Conservation (phyloP, 164 flowering plant genomes). For the Cinnamomum chago region DNA sequence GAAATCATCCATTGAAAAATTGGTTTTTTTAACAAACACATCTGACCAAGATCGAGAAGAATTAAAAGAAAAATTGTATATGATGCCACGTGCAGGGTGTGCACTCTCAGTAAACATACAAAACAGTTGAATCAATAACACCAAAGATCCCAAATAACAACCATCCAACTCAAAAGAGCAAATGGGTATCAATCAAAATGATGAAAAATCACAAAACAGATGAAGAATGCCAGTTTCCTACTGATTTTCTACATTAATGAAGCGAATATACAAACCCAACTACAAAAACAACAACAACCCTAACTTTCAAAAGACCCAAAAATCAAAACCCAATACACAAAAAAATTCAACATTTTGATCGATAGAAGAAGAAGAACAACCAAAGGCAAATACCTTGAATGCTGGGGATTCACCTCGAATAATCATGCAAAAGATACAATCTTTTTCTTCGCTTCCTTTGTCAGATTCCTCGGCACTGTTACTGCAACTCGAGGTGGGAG, state of each 20-base stretch:
- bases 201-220: background rate
- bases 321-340: background rate
- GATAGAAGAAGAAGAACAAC: background rate
- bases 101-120: no score
- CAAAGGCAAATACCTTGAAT: constrained; percentile 44
- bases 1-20: no score
- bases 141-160: background rate
- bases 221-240: background rate
- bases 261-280: background rate
- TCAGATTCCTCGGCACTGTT: background rate
- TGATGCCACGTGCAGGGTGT: no score
- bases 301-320: background rate
- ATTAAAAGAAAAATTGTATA: no score
- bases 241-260: no score
- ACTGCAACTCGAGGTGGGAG: constrained; percentile 1
- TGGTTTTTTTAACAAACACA: no score
- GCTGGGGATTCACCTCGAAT: constrained; percentile 67
- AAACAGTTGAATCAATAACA: background rate
- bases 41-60: no score
- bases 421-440: constrained; percentile 76
- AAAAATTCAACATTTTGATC: background rate
- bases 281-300: background rate
- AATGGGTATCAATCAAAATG: background rate
- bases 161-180: background rate
- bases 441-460: constrained; percentile 16